Evolutionary conservation across 441 rosid species (phyloP).

Genomic region (Erodium trifolium): DNA sequence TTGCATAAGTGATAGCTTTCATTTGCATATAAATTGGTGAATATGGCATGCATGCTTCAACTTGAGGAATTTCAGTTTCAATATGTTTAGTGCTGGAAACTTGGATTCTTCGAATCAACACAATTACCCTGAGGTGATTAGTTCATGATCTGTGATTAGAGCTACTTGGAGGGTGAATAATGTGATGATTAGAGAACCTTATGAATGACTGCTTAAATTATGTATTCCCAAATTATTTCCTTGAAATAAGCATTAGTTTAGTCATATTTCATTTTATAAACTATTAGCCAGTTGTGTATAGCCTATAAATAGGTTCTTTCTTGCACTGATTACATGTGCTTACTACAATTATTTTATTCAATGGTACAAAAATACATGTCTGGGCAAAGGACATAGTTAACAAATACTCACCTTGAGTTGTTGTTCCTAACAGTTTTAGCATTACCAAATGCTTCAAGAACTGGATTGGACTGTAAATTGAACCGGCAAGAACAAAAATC

Average conservation of each 20-base stretch:
- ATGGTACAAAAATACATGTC: slow-evolving; percentile 12
- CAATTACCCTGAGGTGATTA: not conserved
- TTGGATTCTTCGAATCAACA: not conserved
- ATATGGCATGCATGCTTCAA: not conserved
- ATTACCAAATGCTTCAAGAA: slow-evolving; percentile 99
- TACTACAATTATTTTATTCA: not conserved
- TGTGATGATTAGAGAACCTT: not conserved
- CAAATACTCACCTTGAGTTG: slow-evolving; percentile 72
- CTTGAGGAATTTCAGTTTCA: not conserved
- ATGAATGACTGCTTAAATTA: not conserved
- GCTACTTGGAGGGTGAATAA: not conserved
- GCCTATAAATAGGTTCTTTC: not conserved
- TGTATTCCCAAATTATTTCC: not conserved
- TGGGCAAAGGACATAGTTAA: slow-evolving; percentile 13
- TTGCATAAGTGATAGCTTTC: not conserved
- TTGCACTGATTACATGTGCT: not conserved
- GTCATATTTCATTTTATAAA: not conserved
- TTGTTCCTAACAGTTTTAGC: slow-evolving; percentile 98
- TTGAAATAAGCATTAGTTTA: not conserved
- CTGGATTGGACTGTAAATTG: slow-evolving; percentile 85
- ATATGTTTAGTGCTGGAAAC: not conserved
- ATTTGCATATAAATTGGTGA: not conserved
- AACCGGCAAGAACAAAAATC: not conserved
- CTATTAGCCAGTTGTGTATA: not conserved
- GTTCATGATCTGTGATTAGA: not conserved